Evolutionary conservation across 768 basidiomycete species (phyloP).

Genomic region (Lactarius tabidus): DNA sequence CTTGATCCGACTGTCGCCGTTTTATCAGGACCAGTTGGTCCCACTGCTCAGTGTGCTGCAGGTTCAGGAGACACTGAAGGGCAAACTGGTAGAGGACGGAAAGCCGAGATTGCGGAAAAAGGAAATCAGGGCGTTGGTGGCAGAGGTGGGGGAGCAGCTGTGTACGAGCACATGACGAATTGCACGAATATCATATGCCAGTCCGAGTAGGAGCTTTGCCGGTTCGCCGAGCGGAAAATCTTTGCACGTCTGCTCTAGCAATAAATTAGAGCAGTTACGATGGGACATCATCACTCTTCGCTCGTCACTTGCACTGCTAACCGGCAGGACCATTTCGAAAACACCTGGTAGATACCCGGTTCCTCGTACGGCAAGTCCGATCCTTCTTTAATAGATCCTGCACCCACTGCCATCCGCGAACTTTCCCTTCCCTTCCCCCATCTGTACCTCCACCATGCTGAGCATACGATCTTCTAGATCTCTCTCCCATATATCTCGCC

Average conservation of each 20-base stretch:
- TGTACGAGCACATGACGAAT: conserved; percentile 27
- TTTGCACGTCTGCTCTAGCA: neutral
- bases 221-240: neutral
- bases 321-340: neutral
- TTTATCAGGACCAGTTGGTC: conserved; percentile 48
- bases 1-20: conserved; percentile 71
- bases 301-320: neutral
- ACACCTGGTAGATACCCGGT: neutral
- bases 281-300: neutral
- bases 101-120: conserved; percentile 57
- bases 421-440: neutral
- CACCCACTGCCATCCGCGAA: neutral
- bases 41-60: conserved; percentile 71
- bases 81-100: conserved; percentile 50
- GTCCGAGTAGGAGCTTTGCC: neutral
- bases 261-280: neutral
- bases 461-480: conserved; percentile 4
- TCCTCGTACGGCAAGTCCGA: neutral
- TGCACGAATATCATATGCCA: no score
- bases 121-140: conserved; percentile 59
- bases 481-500: conserved; percentile 1
- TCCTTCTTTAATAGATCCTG: neutral
- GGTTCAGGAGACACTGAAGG: conserved; percentile 48
- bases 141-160: conserved; percentile 53
- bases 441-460: conserved; percentile 3